A percentile compares a stretch with the other conserved stretches of the same genome.
These are phyloP conservation scores for Sphaerostilbella broomeana DNA, from an alignment of 2,329 filamentous ascomycete species.

Conservation along the genomic window DNA sequence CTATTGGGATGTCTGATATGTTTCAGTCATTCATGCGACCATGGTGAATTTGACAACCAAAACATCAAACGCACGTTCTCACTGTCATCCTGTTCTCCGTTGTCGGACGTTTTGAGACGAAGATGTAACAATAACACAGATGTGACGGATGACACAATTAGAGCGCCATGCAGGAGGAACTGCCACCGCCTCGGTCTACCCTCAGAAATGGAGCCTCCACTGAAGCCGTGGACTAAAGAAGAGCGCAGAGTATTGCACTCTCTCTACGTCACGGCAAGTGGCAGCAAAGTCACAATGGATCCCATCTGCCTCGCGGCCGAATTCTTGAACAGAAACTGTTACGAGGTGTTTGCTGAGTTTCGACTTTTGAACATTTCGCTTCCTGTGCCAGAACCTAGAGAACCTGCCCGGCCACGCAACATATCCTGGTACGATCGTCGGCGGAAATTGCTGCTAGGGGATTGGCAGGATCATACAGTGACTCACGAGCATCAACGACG, in stretches of 20 bases:
- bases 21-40: constrained; percentile 54
- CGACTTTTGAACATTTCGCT: constrained; percentile 20
- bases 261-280: constrained; percentile 36
- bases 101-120: constrained; percentile 27
- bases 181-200: constrained; percentile 30
- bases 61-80: constrained; percentile 49
- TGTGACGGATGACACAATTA: too few species aligned
- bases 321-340: constrained; percentile 45
- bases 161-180: constrained; percentile 34
- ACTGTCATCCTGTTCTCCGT: constrained; percentile 29
- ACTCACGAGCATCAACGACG: constrained; percentile 51
- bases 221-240: constrained; percentile 40
- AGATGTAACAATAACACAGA: constrained; percentile 14
- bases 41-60: constrained; percentile 52
- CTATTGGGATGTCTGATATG: constrained; percentile 53
- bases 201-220: constrained; percentile 18
- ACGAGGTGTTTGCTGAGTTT: constrained; percentile 39
- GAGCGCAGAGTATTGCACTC: constrained; percentile 43
- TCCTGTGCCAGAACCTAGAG: constrained; percentile 20
- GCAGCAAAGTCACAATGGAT: constrained; percentile 34
- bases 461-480: constrained; percentile 50
- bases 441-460: constrained; percentile 46
- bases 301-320: constrained; percentile 45
- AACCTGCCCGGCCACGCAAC: constrained; percentile 35
- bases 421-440: constrained; percentile 51